These are phyloP conservation scores for Colletotrichum siamense DNA, from an alignment of 2,329 filamentous ascomycete genomes.

Conservation along the genomic window DNA sequence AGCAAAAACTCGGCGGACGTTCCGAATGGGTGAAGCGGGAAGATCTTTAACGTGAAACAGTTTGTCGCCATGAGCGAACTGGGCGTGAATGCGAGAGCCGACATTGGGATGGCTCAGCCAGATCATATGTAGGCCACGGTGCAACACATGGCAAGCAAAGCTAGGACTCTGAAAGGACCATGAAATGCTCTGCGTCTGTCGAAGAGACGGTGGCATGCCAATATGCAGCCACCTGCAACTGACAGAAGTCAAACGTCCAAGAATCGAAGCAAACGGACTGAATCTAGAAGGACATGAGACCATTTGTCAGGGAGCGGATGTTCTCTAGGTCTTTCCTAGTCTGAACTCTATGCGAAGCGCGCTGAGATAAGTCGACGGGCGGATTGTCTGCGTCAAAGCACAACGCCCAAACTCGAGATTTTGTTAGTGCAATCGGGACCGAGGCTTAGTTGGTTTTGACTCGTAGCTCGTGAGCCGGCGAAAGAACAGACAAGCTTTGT, in stretches of 20 bases:
- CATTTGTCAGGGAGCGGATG: background rate
- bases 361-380: background rate
- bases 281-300: conserved; percentile 8
- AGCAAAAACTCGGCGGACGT: conserved; percentile 3
- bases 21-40: background rate
- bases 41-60: conserved; percentile 7
- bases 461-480: background rate
- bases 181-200: background rate
- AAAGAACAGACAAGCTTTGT: background rate
- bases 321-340: background rate
- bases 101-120: background rate
- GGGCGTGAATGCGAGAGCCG: background rate
- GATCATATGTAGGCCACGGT: background rate
- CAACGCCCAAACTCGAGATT: background rate
- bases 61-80: background rate
- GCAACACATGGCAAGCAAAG: background rate
- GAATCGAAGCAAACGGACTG: background rate
- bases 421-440: conserved; percentile 12
- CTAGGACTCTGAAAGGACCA: background rate
- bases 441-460: background rate
- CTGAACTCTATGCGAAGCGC: background rate
- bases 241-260: conserved; percentile 8
- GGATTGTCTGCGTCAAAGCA: background rate
- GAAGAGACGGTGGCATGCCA: background rate
- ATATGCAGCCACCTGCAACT: background rate